Percentiles rank a stretch among this genome's conserved stretches.
Conservation (phyloP, 805 yeast species). For the Wickerhamomyces chambardii region DNA sequence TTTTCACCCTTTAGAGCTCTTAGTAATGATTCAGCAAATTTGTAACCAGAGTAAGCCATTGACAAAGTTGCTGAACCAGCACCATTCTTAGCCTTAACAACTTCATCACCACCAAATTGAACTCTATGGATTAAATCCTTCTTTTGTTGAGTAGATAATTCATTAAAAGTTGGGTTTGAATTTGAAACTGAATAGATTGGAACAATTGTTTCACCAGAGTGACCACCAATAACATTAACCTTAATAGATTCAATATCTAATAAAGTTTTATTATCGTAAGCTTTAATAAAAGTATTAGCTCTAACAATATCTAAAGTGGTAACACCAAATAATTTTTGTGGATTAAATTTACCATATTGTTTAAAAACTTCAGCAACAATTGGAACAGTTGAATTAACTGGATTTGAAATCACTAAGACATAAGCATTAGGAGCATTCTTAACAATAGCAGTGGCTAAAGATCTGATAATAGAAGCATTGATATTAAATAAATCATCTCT, state of each 20-base stretch:
- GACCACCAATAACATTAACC: conserved; percentile 86
- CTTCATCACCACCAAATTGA: conserved; percentile 96
- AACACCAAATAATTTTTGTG: conserved; percentile 75
- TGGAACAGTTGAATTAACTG: conserved; percentile 91
- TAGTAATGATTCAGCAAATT: conserved; percentile 49
- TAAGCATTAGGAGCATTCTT: conserved; percentile 63
- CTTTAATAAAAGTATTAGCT: conserved; percentile 52
- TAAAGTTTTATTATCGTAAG: conserved; percentile 68
- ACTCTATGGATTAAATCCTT: conserved; percentile 76
- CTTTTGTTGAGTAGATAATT: conserved; percentile 19
- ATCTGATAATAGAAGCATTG: conserved; percentile 73
- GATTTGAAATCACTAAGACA: conserved; percentile 81
- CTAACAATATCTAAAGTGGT: conserved; percentile 85
- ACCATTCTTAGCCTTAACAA: conserved; percentile 91
- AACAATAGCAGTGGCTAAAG: conserved; percentile 70
- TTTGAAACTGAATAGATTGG: conserved; percentile 56
- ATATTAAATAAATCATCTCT: conserved; percentile 83
- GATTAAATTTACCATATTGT: conserved; percentile 58
- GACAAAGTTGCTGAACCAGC: conserved; percentile 92
- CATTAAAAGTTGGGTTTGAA: conserved; percentile 13
- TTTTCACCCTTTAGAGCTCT: conserved; percentile 22
- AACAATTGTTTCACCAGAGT: conserved; percentile 90
- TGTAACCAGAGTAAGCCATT: conserved; percentile 92
- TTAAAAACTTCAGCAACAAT: conserved; percentile 75
- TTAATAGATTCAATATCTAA: conserved; percentile 24